Evolutionary conservation across 163 green algal genomes (phyloP).

Genomic region (Coccomyxa subellipsoidea): DNA sequence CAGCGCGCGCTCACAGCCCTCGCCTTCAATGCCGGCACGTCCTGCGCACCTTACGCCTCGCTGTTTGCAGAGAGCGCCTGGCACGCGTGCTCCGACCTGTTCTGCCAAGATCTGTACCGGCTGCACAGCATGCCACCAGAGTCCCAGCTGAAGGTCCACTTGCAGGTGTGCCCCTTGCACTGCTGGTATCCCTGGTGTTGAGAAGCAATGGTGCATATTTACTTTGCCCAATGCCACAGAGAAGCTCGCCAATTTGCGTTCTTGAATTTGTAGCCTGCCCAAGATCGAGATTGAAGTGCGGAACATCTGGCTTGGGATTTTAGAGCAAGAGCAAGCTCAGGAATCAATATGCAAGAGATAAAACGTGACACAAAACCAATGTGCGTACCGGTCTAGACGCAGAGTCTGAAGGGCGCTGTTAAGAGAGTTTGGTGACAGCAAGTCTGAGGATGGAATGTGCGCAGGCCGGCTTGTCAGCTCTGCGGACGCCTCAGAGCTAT

Average conservation of each 20-base stretch:
- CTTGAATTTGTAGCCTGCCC: too few species aligned
- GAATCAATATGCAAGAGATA: too few species aligned
- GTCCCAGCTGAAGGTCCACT: slow-evolving; percentile 75
- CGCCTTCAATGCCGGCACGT: slow-evolving; percentile 20
- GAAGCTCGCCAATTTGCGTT: too few species aligned
- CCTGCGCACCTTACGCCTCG: slow-evolving; percentile 47
- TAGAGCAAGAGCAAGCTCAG: too few species aligned
- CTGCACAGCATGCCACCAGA: slow-evolving; percentile 75
- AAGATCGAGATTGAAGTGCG: too few species aligned
- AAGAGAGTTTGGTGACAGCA: not conserved
- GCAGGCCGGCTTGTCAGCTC: slow-evolving; percentile 70
- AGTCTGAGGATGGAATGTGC: slow-evolving; percentile 10
- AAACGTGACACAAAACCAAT: too few species aligned
- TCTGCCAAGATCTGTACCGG: slow-evolving; percentile 76
- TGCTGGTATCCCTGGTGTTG: too few species aligned
- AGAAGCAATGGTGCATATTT: too few species aligned
- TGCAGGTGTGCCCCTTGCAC: slow-evolving; percentile 57
- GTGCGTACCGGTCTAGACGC: too few species aligned
- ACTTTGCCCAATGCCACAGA: too few species aligned
- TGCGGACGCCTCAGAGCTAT: slow-evolving; percentile 68
- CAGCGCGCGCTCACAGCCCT: slow-evolving; percentile 72
- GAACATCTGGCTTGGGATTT: too few species aligned
- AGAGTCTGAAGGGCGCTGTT: too few species aligned
- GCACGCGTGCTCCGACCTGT: slow-evolving; percentile 63
- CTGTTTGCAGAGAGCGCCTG: slow-evolving; percentile 57